Evolutionary conservation across 176 grass and related monocot genomes (phyloP).

Genomic region (Aegilops speltoides): DNA sequence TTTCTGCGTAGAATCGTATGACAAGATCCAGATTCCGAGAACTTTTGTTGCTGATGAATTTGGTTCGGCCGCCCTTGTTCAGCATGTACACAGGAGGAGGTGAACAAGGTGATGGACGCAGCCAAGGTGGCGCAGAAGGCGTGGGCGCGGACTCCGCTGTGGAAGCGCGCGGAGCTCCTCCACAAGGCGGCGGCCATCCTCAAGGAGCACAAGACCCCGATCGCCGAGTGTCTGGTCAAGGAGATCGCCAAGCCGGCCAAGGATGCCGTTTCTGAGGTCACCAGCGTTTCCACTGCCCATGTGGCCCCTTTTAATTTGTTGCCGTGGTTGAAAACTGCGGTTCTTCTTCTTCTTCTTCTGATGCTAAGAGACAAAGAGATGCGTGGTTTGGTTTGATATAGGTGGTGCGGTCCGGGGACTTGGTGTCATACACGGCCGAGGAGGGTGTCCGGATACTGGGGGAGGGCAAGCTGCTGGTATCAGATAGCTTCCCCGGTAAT

Average conservation of each 20-base stretch:
- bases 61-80: neutral
- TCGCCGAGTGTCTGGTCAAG: conserved; percentile 88
- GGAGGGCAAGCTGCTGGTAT: conserved; percentile 85
- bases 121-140: conserved; percentile 80
- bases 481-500: conserved; percentile 96
- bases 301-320: neutral
- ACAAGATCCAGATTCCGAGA: neutral
- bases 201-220: conserved; percentile 81
- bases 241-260: conserved; percentile 98
- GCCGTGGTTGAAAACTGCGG: neutral
- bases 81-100: conserved; percentile 99
- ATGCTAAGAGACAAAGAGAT: conserved; percentile 4
- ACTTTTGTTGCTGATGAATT: neutral
- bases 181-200: conserved; percentile 92
- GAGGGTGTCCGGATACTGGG: conserved; percentile 93
- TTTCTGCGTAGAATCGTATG: neutral
- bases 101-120: conserved; percentile 91
- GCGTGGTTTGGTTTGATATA: conserved; percentile 34
- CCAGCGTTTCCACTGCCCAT: neutral
- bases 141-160: conserved; percentile 81
- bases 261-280: conserved; percentile 85
- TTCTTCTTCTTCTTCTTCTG: neutral
- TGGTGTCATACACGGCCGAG: conserved; percentile 91
- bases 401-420: conserved; percentile 92
- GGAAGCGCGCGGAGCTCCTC: conserved; percentile 91